Conservation (phyloP, 1,139 yeast genomes). For the Kluyveromyces sp. region DNA sequence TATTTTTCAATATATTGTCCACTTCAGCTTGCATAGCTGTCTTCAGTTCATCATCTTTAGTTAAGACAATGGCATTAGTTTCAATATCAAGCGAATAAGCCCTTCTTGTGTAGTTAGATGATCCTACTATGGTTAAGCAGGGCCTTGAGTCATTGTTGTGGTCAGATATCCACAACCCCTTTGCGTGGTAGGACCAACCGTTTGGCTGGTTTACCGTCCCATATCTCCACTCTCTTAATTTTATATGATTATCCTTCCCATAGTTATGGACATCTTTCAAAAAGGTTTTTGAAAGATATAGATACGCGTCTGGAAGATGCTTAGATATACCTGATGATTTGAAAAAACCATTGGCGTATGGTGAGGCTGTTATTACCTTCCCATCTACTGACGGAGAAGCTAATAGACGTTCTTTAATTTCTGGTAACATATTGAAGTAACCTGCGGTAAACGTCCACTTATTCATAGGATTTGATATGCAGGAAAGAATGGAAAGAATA, state of each 20-base stretch:
- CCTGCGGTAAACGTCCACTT: slow-evolving; percentile 95
- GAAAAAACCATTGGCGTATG: slow-evolving; percentile 89
- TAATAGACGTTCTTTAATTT: slow-evolving; percentile 55
- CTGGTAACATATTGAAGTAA: slow-evolving; percentile 84
- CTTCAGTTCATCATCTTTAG: slow-evolving; percentile 57
- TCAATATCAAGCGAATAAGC: slow-evolving; percentile 86
- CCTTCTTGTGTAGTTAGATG: slow-evolving; percentile 87
- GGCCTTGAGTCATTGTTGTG: slow-evolving; percentile 51
- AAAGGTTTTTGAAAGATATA: slow-evolving; percentile 66
- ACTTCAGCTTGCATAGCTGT: slow-evolving; percentile 54
- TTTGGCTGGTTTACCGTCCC: slow-evolving; percentile 73
- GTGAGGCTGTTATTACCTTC: slow-evolving; percentile 79
- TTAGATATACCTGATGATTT: slow-evolving; percentile 76
- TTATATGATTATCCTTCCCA: slow-evolving; percentile 42
- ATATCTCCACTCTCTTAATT: slow-evolving; percentile 74
- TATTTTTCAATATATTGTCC: slow-evolving; percentile 47
- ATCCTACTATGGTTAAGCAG: slow-evolving; percentile 74
- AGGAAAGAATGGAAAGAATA: slow-evolving; percentile 51
- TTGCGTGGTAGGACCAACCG: slow-evolving; percentile 99
- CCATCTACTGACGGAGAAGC: slow-evolving; percentile 52
- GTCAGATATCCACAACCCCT: slow-evolving; percentile 80
- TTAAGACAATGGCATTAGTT: slow-evolving; percentile 71
- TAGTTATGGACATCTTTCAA: slow-evolving; percentile 44
- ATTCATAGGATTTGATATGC: slow-evolving; percentile 46
- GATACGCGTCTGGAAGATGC: slow-evolving; percentile 79